Base-by-base conservation (phyloP, 352 stramenopile genomes). In the Phytophthora citrophthora region DNA sequence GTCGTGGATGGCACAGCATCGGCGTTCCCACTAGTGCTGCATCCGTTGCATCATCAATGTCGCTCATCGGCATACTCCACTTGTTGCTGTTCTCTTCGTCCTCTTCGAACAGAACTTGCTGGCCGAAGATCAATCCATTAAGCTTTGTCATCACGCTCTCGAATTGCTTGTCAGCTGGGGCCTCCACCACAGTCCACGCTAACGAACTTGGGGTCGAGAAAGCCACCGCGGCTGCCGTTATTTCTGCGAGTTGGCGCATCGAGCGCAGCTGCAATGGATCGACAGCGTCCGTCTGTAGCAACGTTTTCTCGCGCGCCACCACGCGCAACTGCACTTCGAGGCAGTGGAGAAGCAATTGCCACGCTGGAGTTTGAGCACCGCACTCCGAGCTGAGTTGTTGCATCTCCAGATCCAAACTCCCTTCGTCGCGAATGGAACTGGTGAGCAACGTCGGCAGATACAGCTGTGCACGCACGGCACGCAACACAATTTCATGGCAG, bases 21-120 rank as follows among this genome's bases (percentile, higher is more conserved):
- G 83, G 83, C 10, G 65, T 71, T 2, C 66, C 62, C 16, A 66
- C 55, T 26, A 81, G 43, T 1, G 64, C 61, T 36, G 70, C 67
- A 15, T 73, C 60, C 9, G 59, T 66, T 7, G 45, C 26, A 7
- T 81, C 54, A 18, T 69, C 49, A 7, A 49, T 48, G 31, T 77
- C 64, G 8, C 47, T 41, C 10, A 55, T 54, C 26, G 64, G 27
- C 31, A 51, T 23, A n/a, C 20, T 61, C 34, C 36, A 64, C 12
- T 65, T 70, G 23, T 54, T 27, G 41, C 51, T 60, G 15, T 38
- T 20, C 12, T 79, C 64, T 31, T 88, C 76, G 20, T 89, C 81
- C 62, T 91, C 76, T 39, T 86, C 78, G 56, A 91, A 91, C 4
- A 93, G 57, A 9, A 93, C 84, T 38, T 83, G 79, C 27, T 86